phyloP scores from a whole-genome alignment of 768 basidiomycete genomes.

The Lepiota brunneoincarnata region DNA sequence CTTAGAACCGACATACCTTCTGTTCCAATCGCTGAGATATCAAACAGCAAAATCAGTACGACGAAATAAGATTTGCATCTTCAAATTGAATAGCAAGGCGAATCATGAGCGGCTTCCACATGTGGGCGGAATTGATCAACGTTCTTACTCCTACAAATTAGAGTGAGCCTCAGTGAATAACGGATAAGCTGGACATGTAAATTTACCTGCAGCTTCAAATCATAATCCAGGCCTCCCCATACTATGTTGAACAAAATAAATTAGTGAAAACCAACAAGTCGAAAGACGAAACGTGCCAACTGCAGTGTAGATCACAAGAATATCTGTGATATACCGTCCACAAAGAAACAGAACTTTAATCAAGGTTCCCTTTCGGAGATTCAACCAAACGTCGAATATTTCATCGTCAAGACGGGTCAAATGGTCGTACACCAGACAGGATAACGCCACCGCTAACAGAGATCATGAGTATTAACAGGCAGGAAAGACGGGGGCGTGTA shows the following conservation, averaged over 20 bases:
- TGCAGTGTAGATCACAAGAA: neutral
- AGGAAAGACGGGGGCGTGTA: neutral
- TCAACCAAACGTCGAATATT: neutral
- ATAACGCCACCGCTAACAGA: neutral
- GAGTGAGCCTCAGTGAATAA: neutral
- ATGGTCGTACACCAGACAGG: neutral
- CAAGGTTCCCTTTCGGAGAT: neutral
- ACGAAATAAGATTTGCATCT: neutral
- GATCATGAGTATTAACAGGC: neutral
- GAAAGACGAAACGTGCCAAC: neutral
- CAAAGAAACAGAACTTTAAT: conserved; percentile 2
- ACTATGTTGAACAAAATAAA: neutral
- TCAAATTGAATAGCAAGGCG: neutral
- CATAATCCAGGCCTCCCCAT: neutral
- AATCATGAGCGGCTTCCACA: neutral
- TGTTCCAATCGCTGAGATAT: neutral
- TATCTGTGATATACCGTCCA: neutral
- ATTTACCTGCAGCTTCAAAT: neutral
- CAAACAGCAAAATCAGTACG: neutral
- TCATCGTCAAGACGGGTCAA: neutral
- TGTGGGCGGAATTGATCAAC: too few species aligned
- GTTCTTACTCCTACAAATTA: neutral
- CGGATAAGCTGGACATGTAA: neutral
- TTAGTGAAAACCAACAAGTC: neutral
- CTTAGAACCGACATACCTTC: neutral